These are phyloP conservation scores for Kurtzmaniella cleridarum DNA, from an alignment of 805 yeast species.

Conservation along the genomic window DNA sequence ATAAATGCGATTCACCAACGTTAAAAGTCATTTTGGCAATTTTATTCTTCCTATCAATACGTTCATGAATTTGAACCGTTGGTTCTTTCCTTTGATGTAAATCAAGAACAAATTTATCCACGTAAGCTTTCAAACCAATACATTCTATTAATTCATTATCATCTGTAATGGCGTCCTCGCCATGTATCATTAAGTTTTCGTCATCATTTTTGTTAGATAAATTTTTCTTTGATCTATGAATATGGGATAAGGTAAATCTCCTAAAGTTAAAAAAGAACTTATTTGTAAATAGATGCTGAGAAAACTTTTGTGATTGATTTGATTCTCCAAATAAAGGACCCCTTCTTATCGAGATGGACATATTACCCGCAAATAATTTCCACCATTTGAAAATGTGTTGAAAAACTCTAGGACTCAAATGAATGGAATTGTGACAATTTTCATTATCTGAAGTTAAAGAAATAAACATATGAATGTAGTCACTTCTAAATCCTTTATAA, in stretches of 20 bases:
- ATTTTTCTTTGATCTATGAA: slow-evolving; percentile 42
- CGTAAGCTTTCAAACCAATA: slow-evolving; percentile 59
- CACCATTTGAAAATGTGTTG: slow-evolving; percentile 79
- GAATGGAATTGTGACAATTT: slow-evolving; percentile 60
- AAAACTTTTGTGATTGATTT: slow-evolving; percentile 59
- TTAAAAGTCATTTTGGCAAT: slow-evolving; percentile 55
- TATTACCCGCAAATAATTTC: slow-evolving; percentile 72
- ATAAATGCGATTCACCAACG: slow-evolving; percentile 56
- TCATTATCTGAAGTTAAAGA: slow-evolving; percentile 31
- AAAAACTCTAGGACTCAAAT: slow-evolving; percentile 67
- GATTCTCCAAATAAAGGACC: slow-evolving; percentile 65
- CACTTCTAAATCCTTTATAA: slow-evolving; percentile 35
- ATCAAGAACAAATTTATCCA: slow-evolving; percentile 33
- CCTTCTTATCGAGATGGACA: slow-evolving; percentile 71
- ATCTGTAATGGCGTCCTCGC: too few relatives aligned
- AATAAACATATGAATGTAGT: slow-evolving; percentile 36
- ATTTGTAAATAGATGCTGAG: slow-evolving; percentile 68
- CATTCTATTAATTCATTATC: slow-evolving; percentile 29
- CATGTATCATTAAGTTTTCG: slow-evolving; percentile 18
- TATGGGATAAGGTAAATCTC: slow-evolving; percentile 72
- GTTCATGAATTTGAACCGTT: slow-evolving; percentile 32
- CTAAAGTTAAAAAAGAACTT: slow-evolving; percentile 71
- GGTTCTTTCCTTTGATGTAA: slow-evolving; percentile 39
- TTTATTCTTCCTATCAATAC: slow-evolving; percentile 42
- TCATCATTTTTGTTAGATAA: slow-evolving; percentile 33